Base-by-base conservation (phyloP, 768 basidiomycete genomes). In the Tulasnella sp. region DNA sequence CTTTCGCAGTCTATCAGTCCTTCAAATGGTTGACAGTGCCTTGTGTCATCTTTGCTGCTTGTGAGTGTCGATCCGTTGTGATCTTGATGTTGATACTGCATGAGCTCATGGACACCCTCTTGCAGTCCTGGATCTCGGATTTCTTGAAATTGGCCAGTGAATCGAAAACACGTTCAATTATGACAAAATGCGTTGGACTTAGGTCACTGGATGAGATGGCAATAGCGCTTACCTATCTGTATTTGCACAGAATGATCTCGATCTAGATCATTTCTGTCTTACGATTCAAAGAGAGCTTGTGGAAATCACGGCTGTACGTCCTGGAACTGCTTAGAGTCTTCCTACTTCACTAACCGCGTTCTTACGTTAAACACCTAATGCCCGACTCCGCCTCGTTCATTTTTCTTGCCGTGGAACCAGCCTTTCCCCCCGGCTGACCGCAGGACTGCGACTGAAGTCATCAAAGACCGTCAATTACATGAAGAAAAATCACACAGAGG, bases 381-480 rank as follows among this genome's bases (percentile, higher is more conserved):
- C 76, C 78, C 29, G 73, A 79, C 24, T 80, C 83, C 0, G 66
- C 74, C 15, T 63, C 72, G 1, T 83, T 76, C 68, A 67, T 84
- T 64, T n/a, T 82, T 81, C 71, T 78, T 69, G 50, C 54, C 73
- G 31, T 72, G 75, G 69, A 87, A 87, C 69, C 80, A 84, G 69
- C 85, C 85, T 0, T 83, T 87, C 71, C 78, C 81, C 5, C 85
- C 85, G 3, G 73, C 74, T 5, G 82, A 86, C 65, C 72, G 74
- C 9, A 78, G 81, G 45, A 76, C 68, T 21, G 84, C 82, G 0
- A 69, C 76, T 30, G 78, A 81, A 56, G 76, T 87, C 53, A 65
- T 78, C 41, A 67, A 68, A 51, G 69, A 69, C 10, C 63, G 64
- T 15, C 65, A 70, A 17, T 68, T 71, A 12, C 78, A 82, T 64